phyloP scores from a whole-genome alignment of 495 filamentous ascomycete genomes.

The Delitschia confertaspora region DNA sequence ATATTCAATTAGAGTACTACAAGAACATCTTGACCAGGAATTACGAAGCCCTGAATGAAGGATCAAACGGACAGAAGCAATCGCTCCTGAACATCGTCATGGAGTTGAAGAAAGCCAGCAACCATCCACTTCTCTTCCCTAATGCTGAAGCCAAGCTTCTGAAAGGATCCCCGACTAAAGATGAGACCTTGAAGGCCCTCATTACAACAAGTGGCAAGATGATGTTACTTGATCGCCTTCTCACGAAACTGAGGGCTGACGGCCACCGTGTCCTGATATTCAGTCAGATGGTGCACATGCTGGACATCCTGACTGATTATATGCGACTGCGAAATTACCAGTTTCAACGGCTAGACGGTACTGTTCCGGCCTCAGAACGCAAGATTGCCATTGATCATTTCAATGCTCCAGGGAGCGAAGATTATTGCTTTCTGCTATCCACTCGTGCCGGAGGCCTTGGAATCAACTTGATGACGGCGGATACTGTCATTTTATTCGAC shows the following conservation, averaged over 20 bases:
- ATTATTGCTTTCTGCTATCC: constrained; percentile 94
- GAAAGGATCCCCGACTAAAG: constrained; percentile 62
- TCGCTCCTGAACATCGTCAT: constrained; percentile 99
- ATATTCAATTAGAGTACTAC: constrained; percentile 95
- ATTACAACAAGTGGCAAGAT: constrained; percentile 98
- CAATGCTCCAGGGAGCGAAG: constrained; percentile 84
- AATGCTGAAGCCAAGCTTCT: constrained; percentile 84
- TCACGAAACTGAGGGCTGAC: constrained; percentile 83
- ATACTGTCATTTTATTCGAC: constrained; percentile 96
- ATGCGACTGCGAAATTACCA: constrained; percentile 79
- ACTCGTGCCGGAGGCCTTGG: constrained; percentile 93
- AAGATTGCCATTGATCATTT: constrained; percentile 95
- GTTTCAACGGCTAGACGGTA: constrained; percentile 91
- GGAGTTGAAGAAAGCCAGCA: constrained; percentile 98
- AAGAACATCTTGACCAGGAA: constrained; percentile 97
- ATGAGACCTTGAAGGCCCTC: constrained; percentile 80
- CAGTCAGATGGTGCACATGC: constrained; percentile 99
- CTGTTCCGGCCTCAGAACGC: constrained; percentile 74
- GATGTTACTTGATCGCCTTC: constrained; percentile 91
- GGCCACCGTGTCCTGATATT: constrained; percentile 95
- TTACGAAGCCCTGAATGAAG: constrained; percentile 87
- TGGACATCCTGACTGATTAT: constrained; percentile 92
- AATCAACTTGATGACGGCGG: constrained; percentile 97
- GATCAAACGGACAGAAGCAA: constrained; percentile 78
- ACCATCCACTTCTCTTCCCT: constrained; percentile 95